Percentiles rank a stretch among this genome's conserved stretches.
These are phyloP conservation scores for Calonectria honghensis DNA, from an alignment of 2,329 filamentous ascomycete genomes.

Conservation along the genomic window DNA sequence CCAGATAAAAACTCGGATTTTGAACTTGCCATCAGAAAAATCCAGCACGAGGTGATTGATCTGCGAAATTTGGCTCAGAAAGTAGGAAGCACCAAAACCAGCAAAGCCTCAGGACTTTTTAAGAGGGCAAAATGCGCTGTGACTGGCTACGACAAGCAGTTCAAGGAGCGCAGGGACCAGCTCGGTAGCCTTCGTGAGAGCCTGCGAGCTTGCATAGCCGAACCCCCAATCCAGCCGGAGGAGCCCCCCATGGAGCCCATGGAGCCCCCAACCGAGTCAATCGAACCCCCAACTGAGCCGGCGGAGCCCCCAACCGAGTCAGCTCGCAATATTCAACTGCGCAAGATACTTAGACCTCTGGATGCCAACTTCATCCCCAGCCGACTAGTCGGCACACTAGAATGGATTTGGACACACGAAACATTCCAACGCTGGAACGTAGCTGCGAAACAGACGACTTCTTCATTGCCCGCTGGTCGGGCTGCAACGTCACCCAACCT, in stretches of 20 bases:
- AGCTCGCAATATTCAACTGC: background rate
- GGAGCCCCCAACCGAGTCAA: background rate
- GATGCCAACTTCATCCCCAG: slow-evolving; percentile 7
- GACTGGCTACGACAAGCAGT: slow-evolving; percentile 23
- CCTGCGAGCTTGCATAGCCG: background rate
- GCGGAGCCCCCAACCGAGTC: background rate
- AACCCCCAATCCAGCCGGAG: background rate
- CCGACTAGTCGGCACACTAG: background rate
- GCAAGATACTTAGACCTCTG: slow-evolving; percentile 19
- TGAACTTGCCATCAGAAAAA: background rate
- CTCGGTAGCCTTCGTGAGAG: slow-evolving; percentile 9
- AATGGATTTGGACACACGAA: slow-evolving; percentile 30
- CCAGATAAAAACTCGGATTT: background rate
- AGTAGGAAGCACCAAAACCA: slow-evolving; percentile 3
- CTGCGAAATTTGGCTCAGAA: background rate
- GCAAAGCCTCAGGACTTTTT: background rate
- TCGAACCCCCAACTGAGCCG: background rate
- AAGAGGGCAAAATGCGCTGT: slow-evolving; percentile 17
- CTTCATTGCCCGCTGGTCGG: background rate
- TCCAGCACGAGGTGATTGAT: background rate
- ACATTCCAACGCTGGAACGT: slow-evolving; percentile 2
- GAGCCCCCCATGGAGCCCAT: background rate
- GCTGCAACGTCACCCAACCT: background rate
- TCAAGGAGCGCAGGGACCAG: slow-evolving; percentile 11
- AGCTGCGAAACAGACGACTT: background rate